These are phyloP conservation scores for Curvularia eragrostidis DNA, from an alignment of 2,329 filamentous ascomycete species.

Conservation along the genomic window DNA sequence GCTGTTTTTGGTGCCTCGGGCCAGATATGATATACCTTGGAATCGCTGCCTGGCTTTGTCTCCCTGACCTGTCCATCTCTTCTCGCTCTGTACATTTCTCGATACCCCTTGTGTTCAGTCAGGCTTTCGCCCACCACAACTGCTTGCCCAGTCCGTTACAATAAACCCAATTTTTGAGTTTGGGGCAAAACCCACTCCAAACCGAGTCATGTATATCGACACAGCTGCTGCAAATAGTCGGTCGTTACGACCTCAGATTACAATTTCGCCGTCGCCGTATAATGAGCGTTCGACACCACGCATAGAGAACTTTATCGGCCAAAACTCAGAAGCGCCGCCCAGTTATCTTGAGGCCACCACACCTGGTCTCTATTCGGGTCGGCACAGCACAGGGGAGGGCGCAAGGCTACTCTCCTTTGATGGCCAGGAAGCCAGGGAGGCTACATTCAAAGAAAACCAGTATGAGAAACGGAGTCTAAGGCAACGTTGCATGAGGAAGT, in stretches of 20 bases:
- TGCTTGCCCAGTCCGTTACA: constrained; percentile 3
- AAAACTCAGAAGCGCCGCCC: constrained; percentile 29
- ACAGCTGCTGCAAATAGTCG: constrained; percentile 41
- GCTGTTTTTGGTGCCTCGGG: constrained; percentile 22
- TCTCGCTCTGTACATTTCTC: constrained; percentile 4
- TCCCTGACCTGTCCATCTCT: constrained; percentile 8
- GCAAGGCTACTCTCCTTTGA: constrained; percentile 35
- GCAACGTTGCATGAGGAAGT: constrained; percentile 31
- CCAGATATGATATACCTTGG: constrained; percentile 17
- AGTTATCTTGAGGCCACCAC: constrained; percentile 47
- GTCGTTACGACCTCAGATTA: constrained; percentile 28
- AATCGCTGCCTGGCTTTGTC: constrained; percentile 23
- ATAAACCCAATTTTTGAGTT: background rate
- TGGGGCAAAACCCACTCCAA: background rate
- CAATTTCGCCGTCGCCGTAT: constrained; percentile 25
- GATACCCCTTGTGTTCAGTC: constrained; percentile 4
- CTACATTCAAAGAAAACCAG: constrained; percentile 31
- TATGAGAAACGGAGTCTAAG: constrained; percentile 29
- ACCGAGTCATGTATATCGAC: constrained; percentile 41
- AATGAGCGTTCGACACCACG: constrained; percentile 33
- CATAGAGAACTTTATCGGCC: constrained; percentile 34
- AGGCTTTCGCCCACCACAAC: constrained; percentile 2
- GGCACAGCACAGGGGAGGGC: constrained; percentile 41
- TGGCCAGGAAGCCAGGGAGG: constrained; percentile 25
- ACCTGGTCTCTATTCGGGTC: constrained; percentile 37